Base-by-base conservation (phyloP, 2,329 filamentous ascomycete genomes). In the Penicillium frequentans region DNA sequence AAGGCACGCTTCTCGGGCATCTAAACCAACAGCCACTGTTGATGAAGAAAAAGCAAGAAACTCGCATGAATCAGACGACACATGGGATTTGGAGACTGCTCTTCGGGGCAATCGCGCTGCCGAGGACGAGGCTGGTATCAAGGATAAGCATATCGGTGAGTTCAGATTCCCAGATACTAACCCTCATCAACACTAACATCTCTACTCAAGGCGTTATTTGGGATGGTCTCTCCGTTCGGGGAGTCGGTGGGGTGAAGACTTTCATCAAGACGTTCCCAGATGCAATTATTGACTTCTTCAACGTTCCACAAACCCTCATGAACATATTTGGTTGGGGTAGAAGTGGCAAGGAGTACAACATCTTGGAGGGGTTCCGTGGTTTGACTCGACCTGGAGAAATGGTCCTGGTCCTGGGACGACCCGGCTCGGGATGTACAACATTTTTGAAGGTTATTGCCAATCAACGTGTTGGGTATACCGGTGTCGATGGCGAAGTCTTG, bases 351-450 rank as follows among this genome's bases (percentile, higher is more conserved):
- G 89, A 96, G 70, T 84, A 87, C 42, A 87, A 90, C 6, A 87
- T 96, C 46, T 76, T 96, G 24, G 82, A 90, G 59, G 80, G 84
- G 62, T 95, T 71, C 33, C 59, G 61, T 5, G 76, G 88, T 31
- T 81, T 90, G 1, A 85, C 86, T 55, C 86, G 88, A 61, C 90
- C 91, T 0, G 93, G 92, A 1, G 92, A 96, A 79, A 96, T 96
- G 91, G 84, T 93, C 0, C 80, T 96, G 2, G 91, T 96, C 0
- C 80, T 96, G 7, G 91, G 91, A 23, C 84, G 87, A 60, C 91
- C 91, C 0, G 90, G 90, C 0, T 87, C 84, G 0, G 87, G 87
- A 26, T 90, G 87, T 69, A 88, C 86, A 1, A 88, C 87, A 0
- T 89, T 90, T 63, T 79, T 90, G 54, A 88, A 87, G 72, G 79